These are phyloP conservation scores for Blastocladiella emersonii DNA, from an alignment of 371 early-diverging fungal species.

Conservation along the genomic window DNA sequence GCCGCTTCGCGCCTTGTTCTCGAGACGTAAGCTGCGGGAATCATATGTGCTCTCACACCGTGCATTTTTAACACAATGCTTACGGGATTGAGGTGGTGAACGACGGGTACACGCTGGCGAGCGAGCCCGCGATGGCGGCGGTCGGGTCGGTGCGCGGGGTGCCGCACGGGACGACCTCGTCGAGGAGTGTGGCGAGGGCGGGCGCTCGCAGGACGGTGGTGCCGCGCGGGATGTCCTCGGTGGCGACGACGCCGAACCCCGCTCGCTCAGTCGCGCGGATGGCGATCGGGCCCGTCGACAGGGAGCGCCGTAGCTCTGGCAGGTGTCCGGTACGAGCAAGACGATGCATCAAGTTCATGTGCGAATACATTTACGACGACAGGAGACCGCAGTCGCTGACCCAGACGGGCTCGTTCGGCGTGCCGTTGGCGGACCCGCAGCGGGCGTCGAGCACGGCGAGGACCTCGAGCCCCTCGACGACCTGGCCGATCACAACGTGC, in stretches of 20 bases:
- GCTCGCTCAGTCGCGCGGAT: too few relatives aligned
- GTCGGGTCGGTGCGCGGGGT: neutral
- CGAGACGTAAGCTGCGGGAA: too few relatives aligned
- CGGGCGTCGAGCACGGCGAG: neutral
- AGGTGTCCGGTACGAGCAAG: too few relatives aligned
- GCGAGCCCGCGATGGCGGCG: neutral
- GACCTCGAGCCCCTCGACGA: constrained; percentile 23
- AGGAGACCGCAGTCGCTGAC: neutral
- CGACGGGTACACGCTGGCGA: neutral
- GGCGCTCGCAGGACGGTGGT: neutral
- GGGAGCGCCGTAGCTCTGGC: too few relatives aligned
- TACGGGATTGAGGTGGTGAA: neutral
- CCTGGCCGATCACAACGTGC: constrained; percentile 68
- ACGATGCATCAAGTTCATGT: too few relatives aligned
- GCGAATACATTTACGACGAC: too few relatives aligned
- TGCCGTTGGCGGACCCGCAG: neutral
- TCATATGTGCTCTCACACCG: too few relatives aligned
- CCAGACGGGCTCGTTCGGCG: neutral
- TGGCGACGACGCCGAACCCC: too few relatives aligned
- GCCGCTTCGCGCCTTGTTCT: too few relatives aligned
- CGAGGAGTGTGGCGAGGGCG: neutral
- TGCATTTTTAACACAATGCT: too few relatives aligned
- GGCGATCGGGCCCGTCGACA: too few relatives aligned
- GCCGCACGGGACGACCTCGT: too few relatives aligned
- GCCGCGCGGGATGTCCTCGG: neutral